phyloP scores from a whole-genome alignment of 208 protist genomes.

The Leishmania mexicana region DNA sequence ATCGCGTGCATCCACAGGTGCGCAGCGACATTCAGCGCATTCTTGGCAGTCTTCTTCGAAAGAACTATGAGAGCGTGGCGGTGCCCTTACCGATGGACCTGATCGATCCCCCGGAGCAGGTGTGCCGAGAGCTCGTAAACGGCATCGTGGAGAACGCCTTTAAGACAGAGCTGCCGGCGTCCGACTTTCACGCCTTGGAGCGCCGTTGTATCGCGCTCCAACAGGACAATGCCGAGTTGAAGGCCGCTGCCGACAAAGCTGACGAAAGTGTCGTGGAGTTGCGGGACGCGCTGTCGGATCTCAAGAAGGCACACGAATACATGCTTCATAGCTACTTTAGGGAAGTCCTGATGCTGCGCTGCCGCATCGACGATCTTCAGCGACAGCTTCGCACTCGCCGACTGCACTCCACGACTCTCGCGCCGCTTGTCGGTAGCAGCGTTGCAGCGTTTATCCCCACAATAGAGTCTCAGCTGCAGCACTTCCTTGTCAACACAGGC shows the following conservation, averaged over 20 bases:
- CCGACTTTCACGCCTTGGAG: slow-evolving; percentile 45
- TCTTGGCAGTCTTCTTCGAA: slow-evolving; percentile 50
- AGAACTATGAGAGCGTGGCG: slow-evolving; percentile 52
- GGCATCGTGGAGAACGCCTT: slow-evolving; percentile 54
- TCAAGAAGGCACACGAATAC: slow-evolving; percentile 73
- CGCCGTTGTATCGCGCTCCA: slow-evolving; percentile 31
- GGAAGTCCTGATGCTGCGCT: slow-evolving; percentile 76
- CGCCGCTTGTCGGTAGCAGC: background rate
- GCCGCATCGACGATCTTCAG: slow-evolving; percentile 48
- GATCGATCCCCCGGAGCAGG: slow-evolving; percentile 45
- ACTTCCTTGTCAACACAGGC: slow-evolving; percentile 17
- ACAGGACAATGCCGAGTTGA: slow-evolving; percentile 43
- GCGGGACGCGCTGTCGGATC: slow-evolving; percentile 32
- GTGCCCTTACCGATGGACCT: slow-evolving; percentile 36
- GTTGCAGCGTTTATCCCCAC: slow-evolving; percentile 1
- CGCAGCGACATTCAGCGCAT: slow-evolving; percentile 63
- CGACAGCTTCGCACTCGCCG: slow-evolving; percentile 28
- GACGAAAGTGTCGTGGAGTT: slow-evolving; percentile 24
- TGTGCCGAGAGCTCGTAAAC: slow-evolving; percentile 57
- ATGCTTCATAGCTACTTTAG: slow-evolving; percentile 87
- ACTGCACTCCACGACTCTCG: background rate
- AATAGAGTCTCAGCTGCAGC: slow-evolving; percentile 22
- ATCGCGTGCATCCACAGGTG: slow-evolving; percentile 88
- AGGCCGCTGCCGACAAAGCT: slow-evolving; percentile 18
- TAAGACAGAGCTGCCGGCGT: slow-evolving; percentile 46